phyloP scores from a whole-genome alignment of 2,329 filamentous ascomycete genomes.

The Colletotrichum magnum region DNA sequence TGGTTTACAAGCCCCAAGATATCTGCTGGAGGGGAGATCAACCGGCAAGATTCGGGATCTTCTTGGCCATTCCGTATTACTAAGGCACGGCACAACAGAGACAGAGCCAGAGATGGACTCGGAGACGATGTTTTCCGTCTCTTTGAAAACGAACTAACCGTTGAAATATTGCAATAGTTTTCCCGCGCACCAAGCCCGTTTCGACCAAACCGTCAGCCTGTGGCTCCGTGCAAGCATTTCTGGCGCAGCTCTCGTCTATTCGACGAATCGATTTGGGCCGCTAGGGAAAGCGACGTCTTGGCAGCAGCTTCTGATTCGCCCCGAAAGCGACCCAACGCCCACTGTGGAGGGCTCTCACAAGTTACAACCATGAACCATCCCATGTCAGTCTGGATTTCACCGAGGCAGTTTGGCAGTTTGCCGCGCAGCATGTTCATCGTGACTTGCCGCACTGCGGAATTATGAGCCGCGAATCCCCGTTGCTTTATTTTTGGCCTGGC shows the following conservation, averaged over 20 bases:
- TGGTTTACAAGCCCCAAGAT: constrained; percentile 2
- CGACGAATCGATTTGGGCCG: background rate
- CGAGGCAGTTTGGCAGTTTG: background rate
- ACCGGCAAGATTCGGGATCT: constrained; percentile 2
- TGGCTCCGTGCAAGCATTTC: background rate
- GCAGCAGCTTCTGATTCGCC: constrained; percentile 20
- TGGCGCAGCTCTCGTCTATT: constrained; percentile 9
- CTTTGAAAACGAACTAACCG: constrained; percentile 7
- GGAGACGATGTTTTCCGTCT: background rate
- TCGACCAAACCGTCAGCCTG: constrained; percentile 3
- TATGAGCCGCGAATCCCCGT: constrained; percentile 8
- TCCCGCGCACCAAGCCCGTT: constrained; percentile 1
- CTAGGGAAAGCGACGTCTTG: constrained; percentile 2
- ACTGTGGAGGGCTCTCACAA: constrained; percentile 9
- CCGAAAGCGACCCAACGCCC: constrained; percentile 30
- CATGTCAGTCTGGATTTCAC: too few relatives aligned
- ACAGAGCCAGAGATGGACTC: constrained; percentile 15
- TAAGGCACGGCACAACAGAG: too few relatives aligned
- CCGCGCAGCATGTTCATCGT: constrained; percentile 3
- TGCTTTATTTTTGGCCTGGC: constrained; percentile 12
- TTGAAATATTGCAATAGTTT: constrained; percentile 1
- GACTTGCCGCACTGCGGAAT: background rate
- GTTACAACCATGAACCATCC: too few relatives aligned
- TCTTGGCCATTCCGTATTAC: background rate
- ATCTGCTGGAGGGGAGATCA: constrained; percentile 4